Conservation (phyloP, 2,329 filamentous ascomycete genomes). For the Paraphaeosphaeria minitans region DNA sequence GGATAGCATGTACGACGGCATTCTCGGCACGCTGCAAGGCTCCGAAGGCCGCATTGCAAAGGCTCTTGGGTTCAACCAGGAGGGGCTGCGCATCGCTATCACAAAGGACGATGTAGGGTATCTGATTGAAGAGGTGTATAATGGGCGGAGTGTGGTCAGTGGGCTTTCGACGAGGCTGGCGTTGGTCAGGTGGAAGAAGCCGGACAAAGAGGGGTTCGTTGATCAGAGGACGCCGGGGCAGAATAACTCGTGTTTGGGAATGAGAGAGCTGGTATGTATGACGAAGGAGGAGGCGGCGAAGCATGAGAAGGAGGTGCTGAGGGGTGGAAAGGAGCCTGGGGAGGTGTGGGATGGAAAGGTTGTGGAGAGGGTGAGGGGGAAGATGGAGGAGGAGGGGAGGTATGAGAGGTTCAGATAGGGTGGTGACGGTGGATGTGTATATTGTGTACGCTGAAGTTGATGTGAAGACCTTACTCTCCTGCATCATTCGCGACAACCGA, state of each 20-base stretch:
- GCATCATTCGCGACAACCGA: too few species aligned
- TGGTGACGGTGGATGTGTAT: neutral
- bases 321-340: constrained; percentile 67
- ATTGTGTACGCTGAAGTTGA: neutral
- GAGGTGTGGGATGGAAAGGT: constrained; percentile 75
- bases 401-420: constrained; percentile 56
- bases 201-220: constrained; percentile 61
- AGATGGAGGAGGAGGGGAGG: constrained; percentile 68
- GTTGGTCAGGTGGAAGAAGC: constrained; percentile 80
- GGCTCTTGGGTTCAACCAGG: constrained; percentile 55
- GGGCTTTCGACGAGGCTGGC: constrained; percentile 79
- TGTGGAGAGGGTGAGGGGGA: constrained; percentile 68
- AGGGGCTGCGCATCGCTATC: constrained; percentile 80
- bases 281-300: constrained; percentile 84
- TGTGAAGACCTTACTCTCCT: neutral
- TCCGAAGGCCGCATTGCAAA: constrained; percentile 77
- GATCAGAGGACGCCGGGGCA: constrained; percentile 74
- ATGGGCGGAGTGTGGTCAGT: constrained; percentile 80
- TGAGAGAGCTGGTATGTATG: constrained; percentile 83
- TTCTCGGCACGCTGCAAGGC: constrained; percentile 75
- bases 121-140: constrained; percentile 85
- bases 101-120: constrained; percentile 84
- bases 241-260: constrained; percentile 70
- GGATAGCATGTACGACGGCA: constrained; percentile 90
- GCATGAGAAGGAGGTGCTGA: constrained; percentile 81